Evolutionary conservation across 306 rosid species (phyloP).

Genomic region (Castanea sativa): DNA sequence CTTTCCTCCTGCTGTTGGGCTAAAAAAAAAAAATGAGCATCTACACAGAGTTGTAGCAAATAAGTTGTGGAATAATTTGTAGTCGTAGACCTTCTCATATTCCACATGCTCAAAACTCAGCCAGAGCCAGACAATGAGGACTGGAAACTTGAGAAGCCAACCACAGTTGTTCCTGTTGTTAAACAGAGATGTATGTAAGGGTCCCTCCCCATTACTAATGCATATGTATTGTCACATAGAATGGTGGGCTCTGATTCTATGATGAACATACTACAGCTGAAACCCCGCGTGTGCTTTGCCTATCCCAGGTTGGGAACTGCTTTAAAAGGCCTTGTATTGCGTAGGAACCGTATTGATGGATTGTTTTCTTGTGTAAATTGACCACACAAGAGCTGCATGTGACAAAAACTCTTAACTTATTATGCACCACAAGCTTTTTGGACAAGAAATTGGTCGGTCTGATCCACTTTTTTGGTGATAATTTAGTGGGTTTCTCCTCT

Average conservation of each 20-base stretch:
- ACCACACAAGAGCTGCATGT: slow-evolving; percentile 12
- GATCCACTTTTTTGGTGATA: slow-evolving; percentile 8
- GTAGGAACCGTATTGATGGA: slow-evolving; percentile 12
- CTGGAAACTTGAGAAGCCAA: slow-evolving; percentile 29
- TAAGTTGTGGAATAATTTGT: no score
- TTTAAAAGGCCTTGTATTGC: slow-evolving; percentile 15
- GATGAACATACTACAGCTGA: slow-evolving; percentile 31
- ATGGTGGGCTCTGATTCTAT: slow-evolving; percentile 27
- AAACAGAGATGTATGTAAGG: slow-evolving; percentile 17
- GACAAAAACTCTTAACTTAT: neutral
- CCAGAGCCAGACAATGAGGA: slow-evolving; percentile 13
- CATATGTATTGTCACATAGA: slow-evolving; percentile 8
- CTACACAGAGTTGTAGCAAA: no score
- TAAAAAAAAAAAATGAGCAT: no score
- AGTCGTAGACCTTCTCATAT: neutral
- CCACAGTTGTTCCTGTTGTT: slow-evolving; percentile 45
- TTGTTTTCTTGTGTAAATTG: slow-evolving; percentile 19
- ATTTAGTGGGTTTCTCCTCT: slow-evolving; percentile 11
- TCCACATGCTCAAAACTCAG: slow-evolving; percentile 34
- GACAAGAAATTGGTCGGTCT: slow-evolving; percentile 19
- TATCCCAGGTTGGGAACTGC: slow-evolving; percentile 29
- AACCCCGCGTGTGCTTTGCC: slow-evolving; percentile 38
- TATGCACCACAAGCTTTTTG: slow-evolving; percentile 14
- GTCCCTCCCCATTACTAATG: slow-evolving; percentile 12
- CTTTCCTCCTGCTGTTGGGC: no score